These are phyloP conservation scores for Fusarium sp. DNA, from an alignment of 2,329 filamentous ascomycete species.

Conservation along the genomic window DNA sequence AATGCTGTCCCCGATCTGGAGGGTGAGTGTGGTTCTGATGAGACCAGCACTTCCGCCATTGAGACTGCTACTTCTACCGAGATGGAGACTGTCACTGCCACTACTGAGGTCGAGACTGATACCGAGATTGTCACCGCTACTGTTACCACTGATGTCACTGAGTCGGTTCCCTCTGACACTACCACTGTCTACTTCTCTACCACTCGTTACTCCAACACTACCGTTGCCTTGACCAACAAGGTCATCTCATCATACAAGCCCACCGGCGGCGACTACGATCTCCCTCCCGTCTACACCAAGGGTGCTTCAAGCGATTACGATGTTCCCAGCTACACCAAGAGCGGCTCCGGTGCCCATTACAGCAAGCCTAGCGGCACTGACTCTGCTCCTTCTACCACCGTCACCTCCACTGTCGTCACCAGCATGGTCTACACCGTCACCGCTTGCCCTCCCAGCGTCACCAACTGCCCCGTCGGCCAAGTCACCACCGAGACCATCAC, in stretches of 20 bases:
- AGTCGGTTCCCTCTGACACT: slow-evolving; percentile 7
- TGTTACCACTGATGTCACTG: neutral
- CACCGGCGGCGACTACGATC: neutral
- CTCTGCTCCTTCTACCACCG: slow-evolving; percentile 15
- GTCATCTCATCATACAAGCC: neutral
- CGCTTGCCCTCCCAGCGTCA: slow-evolving; percentile 45
- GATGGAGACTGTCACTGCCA: neutral
- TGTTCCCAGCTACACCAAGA: neutral
- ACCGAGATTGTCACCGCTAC: slow-evolving; percentile 10
- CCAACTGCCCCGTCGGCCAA: slow-evolving; percentile 44
- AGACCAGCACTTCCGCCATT: slow-evolving; percentile 21
- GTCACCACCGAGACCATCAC: slow-evolving; percentile 47
- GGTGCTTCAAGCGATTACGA: neutral
- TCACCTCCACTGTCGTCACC: slow-evolving; percentile 47
- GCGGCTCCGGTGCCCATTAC: slow-evolving; percentile 8
- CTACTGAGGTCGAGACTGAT: neutral
- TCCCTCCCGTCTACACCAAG: neutral
- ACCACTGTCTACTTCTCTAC: slow-evolving; percentile 31
- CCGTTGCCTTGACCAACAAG: slow-evolving; percentile 13
- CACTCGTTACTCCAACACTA: slow-evolving; percentile 30
- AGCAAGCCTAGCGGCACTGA: slow-evolving; percentile 18
- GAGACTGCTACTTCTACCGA: slow-evolving; percentile 25
- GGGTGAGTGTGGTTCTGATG: slow-evolving; percentile 47
- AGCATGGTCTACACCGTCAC: slow-evolving; percentile 49
- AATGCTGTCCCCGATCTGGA: slow-evolving; percentile 48